Evolutionary conservation across 805 yeast species (phyloP), one percentile per base, ranked within the genome.

Genomic region (Kuraishia capsulata): DNA sequence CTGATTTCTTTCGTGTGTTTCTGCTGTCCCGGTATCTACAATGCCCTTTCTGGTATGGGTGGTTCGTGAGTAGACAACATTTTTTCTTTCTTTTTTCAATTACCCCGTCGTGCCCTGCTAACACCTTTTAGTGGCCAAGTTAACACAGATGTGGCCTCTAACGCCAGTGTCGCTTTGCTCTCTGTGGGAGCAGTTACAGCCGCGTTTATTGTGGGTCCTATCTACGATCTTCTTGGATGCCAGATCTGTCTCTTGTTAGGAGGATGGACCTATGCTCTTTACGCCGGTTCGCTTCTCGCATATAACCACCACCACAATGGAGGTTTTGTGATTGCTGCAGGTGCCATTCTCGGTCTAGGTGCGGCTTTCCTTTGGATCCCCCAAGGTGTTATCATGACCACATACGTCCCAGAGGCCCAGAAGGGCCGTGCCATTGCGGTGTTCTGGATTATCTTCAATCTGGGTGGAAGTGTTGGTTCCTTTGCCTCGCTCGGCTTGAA

Each of bases 391-490:
- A 66, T 73, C 34, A 67, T 74, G 44, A 66, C 72, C 67, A 58
- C 73, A 14, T 73, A 73, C 44, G 70, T 78, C 1, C 49, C 68
- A 21, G 79, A 73, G 51, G 47, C 56, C 29, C 54, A 41, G 13
- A 73, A 73, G 57, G 80, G 75, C 30, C 53, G 54, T 24, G 75
- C 71, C 36, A 64, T 73, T 33, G 67, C 69, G 64, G 54, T 65
- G 14, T 73, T 73, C 53, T 74, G 79, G 79, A 62, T 71, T 43
- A 71, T 74, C 40, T 74, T 74, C 62, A 72, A 73, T 54, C 56
- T 71, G 42, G 80, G 79, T 48, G 74, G 73, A 5, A 78, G 73
- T 38, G 68, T 73, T 43, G 80, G 80, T 29, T 53, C 71, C 13
- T 56, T 71, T 33, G 65, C 73, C 42, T 76, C 78, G n/a, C 64